Percentiles rank a stretch among this genome's conserved stretches.
Evolutionary conservation across 495 filamentous ascomycete species (phyloP).

Genomic region (Podospora australis): DNA sequence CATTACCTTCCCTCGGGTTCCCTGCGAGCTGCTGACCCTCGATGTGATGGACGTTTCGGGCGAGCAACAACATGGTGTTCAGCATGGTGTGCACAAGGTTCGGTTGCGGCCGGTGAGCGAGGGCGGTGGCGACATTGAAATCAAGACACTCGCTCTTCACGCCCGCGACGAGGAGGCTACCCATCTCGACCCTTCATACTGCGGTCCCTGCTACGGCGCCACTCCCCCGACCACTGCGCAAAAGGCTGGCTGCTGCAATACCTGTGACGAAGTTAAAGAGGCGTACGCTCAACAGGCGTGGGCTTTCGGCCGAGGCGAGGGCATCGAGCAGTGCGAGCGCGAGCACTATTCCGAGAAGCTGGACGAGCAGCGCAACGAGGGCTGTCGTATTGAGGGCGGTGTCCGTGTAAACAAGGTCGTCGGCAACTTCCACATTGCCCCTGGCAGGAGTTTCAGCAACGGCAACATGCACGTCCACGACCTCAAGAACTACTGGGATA

Average conservation of each 20-base stretch:
- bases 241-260: constrained; percentile 87
- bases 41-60: constrained; percentile 99
- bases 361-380: constrained; percentile 79
- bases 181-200: constrained; percentile 89
- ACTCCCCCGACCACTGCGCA: constrained; percentile 57
- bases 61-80: constrained; percentile 88
- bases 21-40: constrained; percentile 90
- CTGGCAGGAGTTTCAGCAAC: constrained; percentile 86
- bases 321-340: constrained; percentile 90
- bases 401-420: constrained; percentile 96
- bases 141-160: constrained; percentile 62
- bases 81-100: constrained; percentile 86
- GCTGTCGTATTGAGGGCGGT: constrained; percentile 89
- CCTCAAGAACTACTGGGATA: constrained; percentile 82
- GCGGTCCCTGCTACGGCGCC: constrained; percentile 88
- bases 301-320: constrained; percentile 88
- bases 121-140: constrained; percentile 73
- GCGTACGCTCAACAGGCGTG: constrained; percentile 83
- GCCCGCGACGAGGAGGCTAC: constrained; percentile 56
- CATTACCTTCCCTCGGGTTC: constrained; percentile 88
- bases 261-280: constrained; percentile 92
- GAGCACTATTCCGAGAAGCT: constrained; percentile 88
- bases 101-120: constrained; percentile 64
- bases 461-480: constrained; percentile 97
- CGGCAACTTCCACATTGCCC: constrained; percentile 98